Conservation (phyloP, 2,329 filamentous ascomycete species). For the Penicillium polonicum region DNA sequence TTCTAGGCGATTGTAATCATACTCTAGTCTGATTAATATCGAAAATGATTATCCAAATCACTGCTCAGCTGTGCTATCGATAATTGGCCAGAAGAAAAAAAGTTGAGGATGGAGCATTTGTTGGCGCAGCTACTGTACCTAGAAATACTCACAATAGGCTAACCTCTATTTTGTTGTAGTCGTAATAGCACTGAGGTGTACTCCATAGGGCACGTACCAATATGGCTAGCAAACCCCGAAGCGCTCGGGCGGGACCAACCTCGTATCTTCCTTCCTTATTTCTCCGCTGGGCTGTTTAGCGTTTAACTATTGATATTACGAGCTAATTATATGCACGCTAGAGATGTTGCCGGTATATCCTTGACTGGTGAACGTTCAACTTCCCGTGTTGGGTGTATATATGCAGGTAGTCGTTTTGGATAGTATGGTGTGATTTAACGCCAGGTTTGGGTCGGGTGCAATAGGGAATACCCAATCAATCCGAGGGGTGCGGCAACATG, state of each 20-base stretch:
- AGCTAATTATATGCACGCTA: background rate
- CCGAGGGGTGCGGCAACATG: background rate
- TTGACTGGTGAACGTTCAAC: background rate
- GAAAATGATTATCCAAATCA: background rate
- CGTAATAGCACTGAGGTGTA: background rate
- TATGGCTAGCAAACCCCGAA: background rate
- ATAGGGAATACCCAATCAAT: background rate
- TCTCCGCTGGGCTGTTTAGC: background rate
- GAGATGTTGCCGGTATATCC: background rate
- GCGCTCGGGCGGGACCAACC: constrained; percentile 7
- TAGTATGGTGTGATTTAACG: background rate
- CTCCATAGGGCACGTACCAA: background rate
- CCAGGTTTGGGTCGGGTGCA: background rate
- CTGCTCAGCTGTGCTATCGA: background rate
- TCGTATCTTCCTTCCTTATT: background rate
- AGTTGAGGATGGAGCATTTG: background rate
- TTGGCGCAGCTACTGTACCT: background rate
- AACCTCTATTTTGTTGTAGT: background rate
- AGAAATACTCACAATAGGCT: background rate
- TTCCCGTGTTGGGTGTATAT: background rate
- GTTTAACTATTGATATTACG: background rate
- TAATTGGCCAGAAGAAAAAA: background rate
- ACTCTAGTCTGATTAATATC: background rate
- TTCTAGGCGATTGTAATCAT: background rate
- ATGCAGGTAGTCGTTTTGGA: background rate